phyloP scores from a whole-genome alignment of 192 early-diverging fungal genomes.

The Backusella psychrophila region DNA sequence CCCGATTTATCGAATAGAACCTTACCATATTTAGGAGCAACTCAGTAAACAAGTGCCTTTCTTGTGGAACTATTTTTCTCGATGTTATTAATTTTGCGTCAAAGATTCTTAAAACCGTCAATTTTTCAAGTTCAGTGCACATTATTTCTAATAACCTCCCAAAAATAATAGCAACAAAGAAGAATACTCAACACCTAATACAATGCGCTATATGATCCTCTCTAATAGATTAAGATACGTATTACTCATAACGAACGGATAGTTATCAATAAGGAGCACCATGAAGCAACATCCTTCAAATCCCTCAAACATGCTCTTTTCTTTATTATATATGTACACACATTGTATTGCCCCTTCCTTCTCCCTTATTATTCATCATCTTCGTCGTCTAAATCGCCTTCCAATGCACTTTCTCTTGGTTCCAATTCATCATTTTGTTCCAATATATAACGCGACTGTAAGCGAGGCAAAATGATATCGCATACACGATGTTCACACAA shows the following conservation, averaged over 20 bases:
- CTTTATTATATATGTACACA: background rate
- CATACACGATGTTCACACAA: conserved; percentile 78
- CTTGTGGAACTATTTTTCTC: background rate
- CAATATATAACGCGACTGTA: conserved; percentile 75
- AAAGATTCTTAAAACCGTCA: background rate
- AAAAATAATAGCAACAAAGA: background rate
- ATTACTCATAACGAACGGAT: too few species aligned
- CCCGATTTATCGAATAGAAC: too few species aligned
- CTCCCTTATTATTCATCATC: background rate
- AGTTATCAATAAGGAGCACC: too few species aligned
- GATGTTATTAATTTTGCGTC: background rate
- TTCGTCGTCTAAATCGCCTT: conserved; percentile 50
- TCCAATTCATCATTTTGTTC: conserved; percentile 85
- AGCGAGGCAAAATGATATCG: conserved; percentile 84
- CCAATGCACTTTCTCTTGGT: conserved; percentile 74
- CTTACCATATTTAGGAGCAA: background rate
- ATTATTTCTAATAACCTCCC: background rate
- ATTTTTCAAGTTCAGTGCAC: background rate
- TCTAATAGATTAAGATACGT: too few species aligned
- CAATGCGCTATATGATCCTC: too few species aligned
- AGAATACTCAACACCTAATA: background rate
- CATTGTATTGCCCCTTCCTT: background rate
- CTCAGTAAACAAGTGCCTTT: background rate
- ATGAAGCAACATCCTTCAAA: too few species aligned
- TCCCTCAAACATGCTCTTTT: too few species aligned